phyloP scores from a whole-genome alignment of 371 early-diverging fungal species.

The Smittium mucronatum region DNA sequence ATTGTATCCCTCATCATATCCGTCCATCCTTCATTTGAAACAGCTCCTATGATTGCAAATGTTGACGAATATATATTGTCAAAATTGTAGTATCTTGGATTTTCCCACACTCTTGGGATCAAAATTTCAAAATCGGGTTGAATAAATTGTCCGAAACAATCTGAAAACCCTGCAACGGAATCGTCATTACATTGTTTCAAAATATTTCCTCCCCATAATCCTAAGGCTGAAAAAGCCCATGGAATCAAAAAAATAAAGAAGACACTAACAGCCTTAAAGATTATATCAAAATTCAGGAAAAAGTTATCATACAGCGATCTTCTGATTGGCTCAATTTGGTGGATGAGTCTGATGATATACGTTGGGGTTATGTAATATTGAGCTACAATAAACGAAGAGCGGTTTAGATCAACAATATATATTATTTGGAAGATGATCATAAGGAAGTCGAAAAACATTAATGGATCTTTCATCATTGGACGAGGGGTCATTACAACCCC shows the following conservation, averaged over 20 bases:
- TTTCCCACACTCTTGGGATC: constrained; percentile 48
- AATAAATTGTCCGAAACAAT: constrained; percentile 35
- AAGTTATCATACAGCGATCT: constrained; percentile 47
- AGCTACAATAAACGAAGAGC: not conserved
- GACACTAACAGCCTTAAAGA: constrained; percentile 44
- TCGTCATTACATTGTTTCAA: constrained; percentile 46
- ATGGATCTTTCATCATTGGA: constrained; percentile 45
- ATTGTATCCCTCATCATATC: constrained; percentile 47
- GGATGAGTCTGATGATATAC: constrained; percentile 49
- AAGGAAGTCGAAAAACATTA: constrained; percentile 54
- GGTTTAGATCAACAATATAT: constrained; percentile 23
- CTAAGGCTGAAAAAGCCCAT: constrained; percentile 52
- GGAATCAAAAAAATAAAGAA: constrained; percentile 46
- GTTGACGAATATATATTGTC: constrained; percentile 47
- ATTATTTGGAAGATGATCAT: constrained; percentile 44
- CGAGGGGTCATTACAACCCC: constrained; percentile 54
- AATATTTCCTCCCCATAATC: constrained; percentile 39
- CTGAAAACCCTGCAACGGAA: constrained; percentile 16
- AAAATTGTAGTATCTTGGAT: constrained; percentile 53
- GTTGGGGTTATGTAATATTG: constrained; percentile 26
- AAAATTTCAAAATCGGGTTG: constrained; percentile 27
- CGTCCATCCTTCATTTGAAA: constrained; percentile 59
- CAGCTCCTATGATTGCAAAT: constrained; percentile 47
- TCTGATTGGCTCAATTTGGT: constrained; percentile 39
- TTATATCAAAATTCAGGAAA: constrained; percentile 40